Conservation (phyloP, 257 asterid genomes). For the Linaria vulgaris region DNA sequence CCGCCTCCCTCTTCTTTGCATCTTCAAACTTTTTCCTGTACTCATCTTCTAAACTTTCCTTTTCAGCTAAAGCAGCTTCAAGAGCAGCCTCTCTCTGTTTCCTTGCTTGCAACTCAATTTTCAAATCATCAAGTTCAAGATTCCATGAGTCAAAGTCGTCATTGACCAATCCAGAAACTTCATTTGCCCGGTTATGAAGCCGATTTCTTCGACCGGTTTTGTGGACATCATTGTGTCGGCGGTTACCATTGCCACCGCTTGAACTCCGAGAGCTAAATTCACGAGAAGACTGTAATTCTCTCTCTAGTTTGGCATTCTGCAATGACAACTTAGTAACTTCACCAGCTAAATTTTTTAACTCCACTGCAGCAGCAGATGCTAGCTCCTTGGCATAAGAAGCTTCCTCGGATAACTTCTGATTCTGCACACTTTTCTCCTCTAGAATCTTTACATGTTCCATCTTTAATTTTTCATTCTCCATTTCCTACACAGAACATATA, state of each 20-base stretch:
- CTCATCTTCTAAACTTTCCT: conserved; percentile 77
- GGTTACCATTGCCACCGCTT: conserved; percentile 44
- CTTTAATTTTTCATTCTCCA: conserved; percentile 83
- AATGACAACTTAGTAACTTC: conserved; percentile 91
- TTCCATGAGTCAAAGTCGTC: conserved; percentile 80
- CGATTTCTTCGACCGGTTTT: conserved; percentile 66
- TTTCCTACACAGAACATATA: conserved; percentile 52
- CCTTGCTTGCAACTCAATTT: conserved; percentile 87
- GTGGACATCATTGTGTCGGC: conserved; percentile 55
- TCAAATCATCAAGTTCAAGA: conserved; percentile 71
- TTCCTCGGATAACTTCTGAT: conserved; percentile 87
- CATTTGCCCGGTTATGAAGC: conserved; percentile 51
- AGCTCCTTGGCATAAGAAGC: conserved; percentile 95
- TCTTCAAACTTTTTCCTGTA: conserved; percentile 76
- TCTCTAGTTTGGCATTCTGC: conserved; percentile 76
- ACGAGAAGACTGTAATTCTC: conserved; percentile 67
- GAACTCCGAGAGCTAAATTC: conserved; percentile 62
- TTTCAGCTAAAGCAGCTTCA: conserved; percentile 89
- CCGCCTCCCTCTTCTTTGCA: conserved; percentile 82
- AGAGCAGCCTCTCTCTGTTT: conserved; percentile 80
- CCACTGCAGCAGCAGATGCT: conserved; percentile 98
- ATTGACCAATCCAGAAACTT: conserved; percentile 46
- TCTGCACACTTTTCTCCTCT: conserved; percentile 83
- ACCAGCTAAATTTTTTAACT: conserved; percentile 82
- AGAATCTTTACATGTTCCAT: conserved; percentile 67